phyloP scores from a whole-genome alignment of 2,329 filamentous ascomycete genomes.

The Verticillium longisporum region DNA sequence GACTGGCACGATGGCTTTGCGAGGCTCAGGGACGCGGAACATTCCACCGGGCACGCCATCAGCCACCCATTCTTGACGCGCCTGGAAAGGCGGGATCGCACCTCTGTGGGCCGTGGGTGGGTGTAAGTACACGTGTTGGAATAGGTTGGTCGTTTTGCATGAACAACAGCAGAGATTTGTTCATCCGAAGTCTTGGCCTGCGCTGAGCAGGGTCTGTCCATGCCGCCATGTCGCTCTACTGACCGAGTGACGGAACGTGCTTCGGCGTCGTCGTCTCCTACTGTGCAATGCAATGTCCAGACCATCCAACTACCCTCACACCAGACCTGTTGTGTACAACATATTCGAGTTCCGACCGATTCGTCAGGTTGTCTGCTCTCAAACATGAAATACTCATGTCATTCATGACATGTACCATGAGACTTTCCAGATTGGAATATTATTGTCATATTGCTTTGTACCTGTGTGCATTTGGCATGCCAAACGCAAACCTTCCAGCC shows the following conservation, averaged over 20 bases:
- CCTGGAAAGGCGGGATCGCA: background rate
- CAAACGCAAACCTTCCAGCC: background rate
- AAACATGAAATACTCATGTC: background rate
- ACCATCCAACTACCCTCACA: background rate
- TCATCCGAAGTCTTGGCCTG: background rate
- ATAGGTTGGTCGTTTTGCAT: background rate
- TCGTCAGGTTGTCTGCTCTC: too few species aligned
- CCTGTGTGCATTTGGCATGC: background rate
- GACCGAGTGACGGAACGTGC: background rate
- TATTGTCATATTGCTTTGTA: background rate
- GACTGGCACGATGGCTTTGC: background rate
- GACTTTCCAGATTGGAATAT: background rate
- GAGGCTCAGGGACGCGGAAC: background rate
- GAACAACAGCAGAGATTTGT: background rate
- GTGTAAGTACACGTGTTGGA: background rate
- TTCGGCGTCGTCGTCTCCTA: background rate
- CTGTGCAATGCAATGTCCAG: background rate
- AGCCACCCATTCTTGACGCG: background rate
- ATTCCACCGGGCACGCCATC: background rate
- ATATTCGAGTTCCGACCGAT: background rate
- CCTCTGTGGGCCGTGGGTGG: too few species aligned
- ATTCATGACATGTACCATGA: background rate
- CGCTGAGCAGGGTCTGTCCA: background rate
- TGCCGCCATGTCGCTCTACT: background rate
- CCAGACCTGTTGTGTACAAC: background rate